Conservation (phyloP, 2,329 filamentous ascomycete species). For the Aspergillus japonicus region DNA sequence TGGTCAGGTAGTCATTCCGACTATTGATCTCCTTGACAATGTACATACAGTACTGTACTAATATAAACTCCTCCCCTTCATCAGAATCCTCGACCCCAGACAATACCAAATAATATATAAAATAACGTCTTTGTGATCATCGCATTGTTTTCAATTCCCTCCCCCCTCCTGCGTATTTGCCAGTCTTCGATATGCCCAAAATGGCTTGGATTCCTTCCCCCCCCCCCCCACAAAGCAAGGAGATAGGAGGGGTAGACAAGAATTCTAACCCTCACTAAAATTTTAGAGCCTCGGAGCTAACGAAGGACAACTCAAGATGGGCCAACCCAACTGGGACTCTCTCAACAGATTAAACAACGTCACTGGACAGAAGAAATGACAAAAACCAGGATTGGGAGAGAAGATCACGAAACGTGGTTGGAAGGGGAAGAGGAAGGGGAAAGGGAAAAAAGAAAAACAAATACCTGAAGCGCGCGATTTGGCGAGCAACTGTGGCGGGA, state of each 20-base stretch:
- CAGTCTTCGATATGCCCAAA: not conserved
- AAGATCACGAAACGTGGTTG: not conserved
- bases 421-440: not conserved
- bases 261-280: slow-evolving; percentile 8
- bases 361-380: not conserved
- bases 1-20: slow-evolving; percentile 5
- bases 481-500: slow-evolving; percentile 6
- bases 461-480: not conserved
- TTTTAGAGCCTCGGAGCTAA: slow-evolving; percentile 6
- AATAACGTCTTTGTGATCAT: not conserved
- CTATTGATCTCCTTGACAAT: not conserved
- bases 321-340: not conserved
- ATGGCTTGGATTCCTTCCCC: not conserved
- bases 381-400: not conserved
- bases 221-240: slow-evolving; percentile 8
- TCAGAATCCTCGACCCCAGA: not conserved
- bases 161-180: not conserved
- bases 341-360: not conserved
- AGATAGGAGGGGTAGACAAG: slow-evolving; percentile 9
- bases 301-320: slow-evolving; percentile 3
- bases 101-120: not conserved
- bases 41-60: not conserved
- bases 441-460: not conserved
- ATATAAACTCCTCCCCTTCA: not conserved
- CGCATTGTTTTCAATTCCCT: not conserved